phyloP scores from a whole-genome alignment of 2,329 filamentous ascomycete species.

The Ilyonectria destructans region DNA sequence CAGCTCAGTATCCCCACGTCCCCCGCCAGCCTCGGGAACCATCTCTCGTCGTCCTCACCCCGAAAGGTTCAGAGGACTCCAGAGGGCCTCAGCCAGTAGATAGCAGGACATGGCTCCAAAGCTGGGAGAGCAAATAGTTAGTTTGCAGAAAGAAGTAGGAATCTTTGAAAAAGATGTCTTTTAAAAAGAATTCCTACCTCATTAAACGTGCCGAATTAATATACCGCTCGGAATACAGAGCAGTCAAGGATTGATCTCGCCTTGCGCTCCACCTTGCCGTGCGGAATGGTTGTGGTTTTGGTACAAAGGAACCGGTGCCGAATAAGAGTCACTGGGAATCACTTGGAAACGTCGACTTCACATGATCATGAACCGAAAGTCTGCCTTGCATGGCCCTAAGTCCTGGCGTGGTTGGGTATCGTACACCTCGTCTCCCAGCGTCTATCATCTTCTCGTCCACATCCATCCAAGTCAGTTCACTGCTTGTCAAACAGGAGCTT shows the following conservation, averaged over 20 bases:
- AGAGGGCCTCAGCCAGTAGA: constrained; percentile 48
- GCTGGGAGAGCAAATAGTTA: constrained; percentile 61
- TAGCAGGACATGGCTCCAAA: constrained; percentile 54
- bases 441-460: constrained; percentile 41
- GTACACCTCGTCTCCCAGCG: constrained; percentile 51
- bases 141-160: constrained; percentile 54
- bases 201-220: constrained; percentile 60
- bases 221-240: constrained; percentile 85
- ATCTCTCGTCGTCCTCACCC: constrained; percentile 26
- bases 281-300: constrained; percentile 62
- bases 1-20: constrained; percentile 48
- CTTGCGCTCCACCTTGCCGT: constrained; percentile 84
- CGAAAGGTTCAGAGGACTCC: constrained; percentile 25
- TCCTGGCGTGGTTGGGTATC: constrained; percentile 56
- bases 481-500: constrained; percentile 67
- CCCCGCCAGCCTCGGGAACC: constrained; percentile 44
- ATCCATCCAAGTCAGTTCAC: constrained; percentile 49
- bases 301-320: constrained; percentile 22
- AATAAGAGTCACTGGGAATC: constrained; percentile 12
- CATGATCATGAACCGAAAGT: constrained; percentile 23
- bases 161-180: constrained; percentile 49
- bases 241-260: constrained; percentile 81
- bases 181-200: constrained; percentile 47
- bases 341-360: constrained; percentile 18
- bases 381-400: constrained; percentile 29